A percentile compares a stretch with the other conserved stretches of the same genome.
phyloP scores from a whole-genome alignment of 208 protist species.

The Entamoeba histolytica region DNA sequence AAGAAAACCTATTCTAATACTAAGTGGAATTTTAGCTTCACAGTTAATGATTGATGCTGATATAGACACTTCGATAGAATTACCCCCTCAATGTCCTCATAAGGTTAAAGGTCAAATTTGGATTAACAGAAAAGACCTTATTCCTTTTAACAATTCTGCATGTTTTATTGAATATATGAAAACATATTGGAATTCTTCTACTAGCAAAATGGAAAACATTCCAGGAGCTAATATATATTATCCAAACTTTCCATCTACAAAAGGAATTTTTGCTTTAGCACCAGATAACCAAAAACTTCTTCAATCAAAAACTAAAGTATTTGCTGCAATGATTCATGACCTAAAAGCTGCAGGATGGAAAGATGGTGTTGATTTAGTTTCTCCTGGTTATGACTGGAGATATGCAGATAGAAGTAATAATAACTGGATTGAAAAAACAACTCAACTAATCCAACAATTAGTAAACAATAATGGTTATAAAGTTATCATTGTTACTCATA shows the following conservation, averaged over 20 bases:
- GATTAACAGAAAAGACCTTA: neutral
- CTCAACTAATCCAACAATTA: neutral
- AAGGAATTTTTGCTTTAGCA: neutral
- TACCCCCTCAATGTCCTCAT: neutral
- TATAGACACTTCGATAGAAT: neutral
- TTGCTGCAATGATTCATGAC: neutral
- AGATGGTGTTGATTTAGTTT: neutral
- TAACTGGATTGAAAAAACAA: neutral
- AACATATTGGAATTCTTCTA: neutral
- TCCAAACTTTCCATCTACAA: neutral
- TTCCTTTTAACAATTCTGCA: neutral
- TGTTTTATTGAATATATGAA: neutral
- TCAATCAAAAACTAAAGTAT: neutral
- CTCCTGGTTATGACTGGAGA: neutral
- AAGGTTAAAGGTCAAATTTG: neutral
- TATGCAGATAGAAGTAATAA: neutral
- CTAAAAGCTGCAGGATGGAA: neutral
- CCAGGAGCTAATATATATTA: neutral
- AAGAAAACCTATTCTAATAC: no score
- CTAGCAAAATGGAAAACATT: neutral
- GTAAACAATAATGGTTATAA: neutral
- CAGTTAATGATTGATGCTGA: neutral
- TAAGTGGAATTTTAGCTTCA: neutral
- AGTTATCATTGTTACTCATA: neutral
- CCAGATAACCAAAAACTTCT: neutral